Evolutionary conservation across 176 grass and related monocot species (phyloP).

Genomic region (Hsuehochloa calcarea): DNA sequence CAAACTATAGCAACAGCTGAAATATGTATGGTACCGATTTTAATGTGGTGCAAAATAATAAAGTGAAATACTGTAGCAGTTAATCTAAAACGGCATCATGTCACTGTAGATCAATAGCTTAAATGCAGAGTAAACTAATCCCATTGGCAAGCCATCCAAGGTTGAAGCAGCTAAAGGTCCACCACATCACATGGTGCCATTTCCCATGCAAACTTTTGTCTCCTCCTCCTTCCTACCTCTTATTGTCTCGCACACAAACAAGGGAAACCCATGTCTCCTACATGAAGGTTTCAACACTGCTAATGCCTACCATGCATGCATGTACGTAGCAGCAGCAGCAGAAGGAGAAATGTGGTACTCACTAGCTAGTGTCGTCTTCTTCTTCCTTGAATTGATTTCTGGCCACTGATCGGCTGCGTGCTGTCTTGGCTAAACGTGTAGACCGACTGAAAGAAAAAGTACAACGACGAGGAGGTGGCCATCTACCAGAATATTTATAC

Average conservation of each 20-base stretch:
- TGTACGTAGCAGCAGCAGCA: not conserved
- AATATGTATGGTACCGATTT: too few relatives aligned
- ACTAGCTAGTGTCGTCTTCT: not conserved
- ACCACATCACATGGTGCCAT: slow-evolving; percentile 30
- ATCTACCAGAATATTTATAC: too few relatives aligned
- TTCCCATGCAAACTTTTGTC: slow-evolving; percentile 40
- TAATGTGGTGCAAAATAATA: too few relatives aligned
- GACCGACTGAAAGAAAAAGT: not conserved
- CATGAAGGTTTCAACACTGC: not conserved
- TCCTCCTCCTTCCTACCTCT: too few relatives aligned
- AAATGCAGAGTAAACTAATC: too few relatives aligned
- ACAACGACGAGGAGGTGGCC: not conserved
- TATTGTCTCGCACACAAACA: not conserved
- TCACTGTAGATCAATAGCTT: too few relatives aligned
- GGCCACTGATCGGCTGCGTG: not conserved
- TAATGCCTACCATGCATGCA: not conserved
- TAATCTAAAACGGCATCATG: too few relatives aligned
- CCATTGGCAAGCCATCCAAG: not conserved
- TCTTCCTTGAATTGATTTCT: not conserved
- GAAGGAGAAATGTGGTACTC: not conserved
- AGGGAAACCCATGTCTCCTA: not conserved
- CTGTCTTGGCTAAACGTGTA: slow-evolving; percentile 24
- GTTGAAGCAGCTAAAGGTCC: not conserved
- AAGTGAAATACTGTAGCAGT: too few relatives aligned
- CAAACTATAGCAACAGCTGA: too few relatives aligned